A percentile compares a stretch with the other conserved stretches of the same genome.
Conservation (phyloP, 1,284 basidiomycete species). For the Pseudozyma sp. region DNA sequence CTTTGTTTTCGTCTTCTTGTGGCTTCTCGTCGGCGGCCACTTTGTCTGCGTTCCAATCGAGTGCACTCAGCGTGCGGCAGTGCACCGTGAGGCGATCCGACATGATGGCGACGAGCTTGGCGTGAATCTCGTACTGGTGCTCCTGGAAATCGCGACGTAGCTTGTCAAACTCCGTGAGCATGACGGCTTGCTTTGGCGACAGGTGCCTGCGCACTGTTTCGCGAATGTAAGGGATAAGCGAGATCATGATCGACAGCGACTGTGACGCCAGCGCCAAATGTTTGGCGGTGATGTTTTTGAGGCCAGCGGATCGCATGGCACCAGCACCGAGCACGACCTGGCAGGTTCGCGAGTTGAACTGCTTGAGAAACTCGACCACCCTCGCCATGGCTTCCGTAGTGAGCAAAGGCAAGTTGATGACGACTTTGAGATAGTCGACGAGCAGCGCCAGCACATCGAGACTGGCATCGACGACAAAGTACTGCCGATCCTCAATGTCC, state of each 20-base stretch:
- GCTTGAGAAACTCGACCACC: constrained; percentile 88
- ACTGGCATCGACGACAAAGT: constrained; percentile 81
- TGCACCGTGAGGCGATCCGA: constrained; percentile 90
- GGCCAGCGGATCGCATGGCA: constrained; percentile 94
- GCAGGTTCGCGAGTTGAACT: constrained; percentile 96
- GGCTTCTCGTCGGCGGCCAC: constrained; percentile 3
- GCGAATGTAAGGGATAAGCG: constrained; percentile 94
- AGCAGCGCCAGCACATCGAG: constrained; percentile 81
- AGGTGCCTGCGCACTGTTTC: constrained; percentile 93
- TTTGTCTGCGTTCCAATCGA: constrained; percentile 55
- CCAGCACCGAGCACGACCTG: constrained; percentile 97
- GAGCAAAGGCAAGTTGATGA: constrained; percentile 86
- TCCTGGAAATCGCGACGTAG: constrained; percentile 98
- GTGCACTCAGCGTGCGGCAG: constrained; percentile 77
- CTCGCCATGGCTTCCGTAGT: constrained; percentile 94
- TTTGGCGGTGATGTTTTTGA: constrained; percentile 98
- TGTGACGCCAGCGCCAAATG: constrained; percentile 94
- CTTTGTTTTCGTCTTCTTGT: constrained; percentile 10
- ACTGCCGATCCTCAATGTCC: constrained; percentile 78
- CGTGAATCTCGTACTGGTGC: constrained; percentile 98
- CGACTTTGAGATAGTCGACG: constrained; percentile 85
- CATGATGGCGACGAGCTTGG: constrained; percentile 98
- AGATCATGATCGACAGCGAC: constrained; percentile 90
- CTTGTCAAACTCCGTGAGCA: constrained; percentile 98
- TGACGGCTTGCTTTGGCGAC: constrained; percentile 90